Percentiles rank a stretch among this genome's conserved stretches.
Evolutionary conservation across 352 stramenopile species (phyloP).

Genomic region (Globisporangium echinulatum): DNA sequence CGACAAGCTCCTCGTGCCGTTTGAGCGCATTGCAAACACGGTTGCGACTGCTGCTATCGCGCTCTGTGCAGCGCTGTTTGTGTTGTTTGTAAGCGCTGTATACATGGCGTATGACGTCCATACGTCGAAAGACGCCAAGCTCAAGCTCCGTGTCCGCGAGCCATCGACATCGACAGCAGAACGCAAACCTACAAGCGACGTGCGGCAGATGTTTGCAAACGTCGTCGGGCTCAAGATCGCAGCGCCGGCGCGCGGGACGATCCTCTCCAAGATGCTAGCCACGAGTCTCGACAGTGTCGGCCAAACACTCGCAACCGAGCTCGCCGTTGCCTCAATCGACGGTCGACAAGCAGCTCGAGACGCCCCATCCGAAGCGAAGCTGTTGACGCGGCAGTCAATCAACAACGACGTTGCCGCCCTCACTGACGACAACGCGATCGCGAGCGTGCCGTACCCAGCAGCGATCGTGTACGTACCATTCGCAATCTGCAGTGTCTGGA

Average conservation of each 20-base stretch:
- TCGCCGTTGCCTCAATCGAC: conserved; percentile 19
- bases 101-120: conserved; percentile 56
- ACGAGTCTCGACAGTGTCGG: conserved; percentile 50
- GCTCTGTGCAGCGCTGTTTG: conserved; percentile 29
- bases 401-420: background rate
- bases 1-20: conserved; percentile 38
- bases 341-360: conserved; percentile 3
- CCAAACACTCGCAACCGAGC: conserved; percentile 37
- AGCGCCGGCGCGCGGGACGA: conserved; percentile 53
- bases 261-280: conserved; percentile 51
- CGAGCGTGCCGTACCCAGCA: conserved; percentile 53
- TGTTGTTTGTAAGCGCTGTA: conserved; percentile 29
- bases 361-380: background rate
- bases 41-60: conserved; percentile 33
- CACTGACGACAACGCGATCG: conserved; percentile 8
- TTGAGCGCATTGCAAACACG: conserved; percentile 33
- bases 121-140: conserved; percentile 60
- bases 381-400: conserved; percentile 1
- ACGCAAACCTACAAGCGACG: conserved; percentile 13
- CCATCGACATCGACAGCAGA: background rate
- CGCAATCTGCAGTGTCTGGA: conserved; percentile 30
- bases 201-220: conserved; percentile 59
- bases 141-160: conserved; percentile 48
- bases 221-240: conserved; percentile 70
- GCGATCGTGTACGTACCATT: conserved; percentile 61